These are phyloP conservation scores for Rosa rugosa DNA, from an alignment of 306 rosid genomes.

Conservation along the genomic window DNA sequence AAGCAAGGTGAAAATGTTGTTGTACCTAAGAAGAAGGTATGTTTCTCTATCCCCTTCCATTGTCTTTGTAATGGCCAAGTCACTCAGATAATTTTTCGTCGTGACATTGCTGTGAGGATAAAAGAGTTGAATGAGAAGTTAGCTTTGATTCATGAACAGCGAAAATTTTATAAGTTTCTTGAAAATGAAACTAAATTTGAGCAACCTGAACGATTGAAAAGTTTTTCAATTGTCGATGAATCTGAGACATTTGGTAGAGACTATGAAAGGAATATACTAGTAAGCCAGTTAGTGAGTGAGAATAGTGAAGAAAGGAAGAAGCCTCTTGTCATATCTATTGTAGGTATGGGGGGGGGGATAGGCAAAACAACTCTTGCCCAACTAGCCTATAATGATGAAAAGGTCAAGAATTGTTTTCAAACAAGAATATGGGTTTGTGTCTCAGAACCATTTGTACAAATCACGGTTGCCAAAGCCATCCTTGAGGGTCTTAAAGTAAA, in stretches of 20 bases:
- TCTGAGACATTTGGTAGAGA: neutral
- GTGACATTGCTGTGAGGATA: neutral
- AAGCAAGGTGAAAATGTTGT: neutral
- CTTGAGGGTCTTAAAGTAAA: neutral
- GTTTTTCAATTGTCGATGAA: neutral
- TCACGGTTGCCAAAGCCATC: neutral
- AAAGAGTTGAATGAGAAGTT: neutral
- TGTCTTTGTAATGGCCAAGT: neutral
- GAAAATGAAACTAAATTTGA: neutral
- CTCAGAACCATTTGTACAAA: neutral
- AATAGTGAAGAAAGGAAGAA: neutral
- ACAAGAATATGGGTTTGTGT: neutral
- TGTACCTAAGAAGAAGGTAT: neutral
- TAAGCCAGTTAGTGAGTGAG: neutral
- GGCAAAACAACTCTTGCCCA: neutral
- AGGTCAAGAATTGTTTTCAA: neutral
- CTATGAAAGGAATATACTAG: neutral
- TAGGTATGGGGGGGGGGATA: slow-evolving; percentile 2
- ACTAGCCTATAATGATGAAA: neutral
- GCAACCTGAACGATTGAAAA: neutral
- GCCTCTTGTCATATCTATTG: neutral
- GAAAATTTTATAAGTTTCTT: neutral
- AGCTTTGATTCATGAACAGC: neutral
- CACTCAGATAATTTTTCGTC: neutral
- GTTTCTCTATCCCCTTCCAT: neutral